phyloP scores from a whole-genome alignment of 208 protist genomes.

The Leishmania mexicana region DNA sequence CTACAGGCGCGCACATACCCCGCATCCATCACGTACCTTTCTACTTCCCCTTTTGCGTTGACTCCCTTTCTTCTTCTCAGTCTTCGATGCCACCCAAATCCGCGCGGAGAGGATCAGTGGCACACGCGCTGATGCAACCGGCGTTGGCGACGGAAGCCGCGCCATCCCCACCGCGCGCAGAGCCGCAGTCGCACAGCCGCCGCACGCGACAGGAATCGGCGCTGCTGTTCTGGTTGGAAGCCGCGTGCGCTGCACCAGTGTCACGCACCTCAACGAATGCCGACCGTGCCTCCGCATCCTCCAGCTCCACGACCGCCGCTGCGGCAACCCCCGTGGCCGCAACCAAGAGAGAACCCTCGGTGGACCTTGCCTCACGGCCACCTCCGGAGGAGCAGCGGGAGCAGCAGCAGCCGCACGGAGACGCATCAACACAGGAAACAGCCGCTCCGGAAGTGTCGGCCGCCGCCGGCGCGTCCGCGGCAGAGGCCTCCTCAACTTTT shows the following conservation, averaged over 20 bases:
- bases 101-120: background rate
- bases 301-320: background rate
- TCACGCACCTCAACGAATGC: background rate
- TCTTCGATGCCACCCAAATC: constrained; percentile 3
- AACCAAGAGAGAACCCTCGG: background rate
- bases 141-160: background rate
- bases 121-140: background rate
- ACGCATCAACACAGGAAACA: background rate
- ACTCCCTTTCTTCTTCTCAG: background rate
- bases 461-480: background rate
- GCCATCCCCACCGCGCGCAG: background rate
- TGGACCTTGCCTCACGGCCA: background rate
- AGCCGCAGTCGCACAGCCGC: background rate
- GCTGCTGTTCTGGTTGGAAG: constrained; percentile 38
- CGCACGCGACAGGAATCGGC: constrained; percentile 17
- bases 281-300: background rate
- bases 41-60: constrained; percentile 1
- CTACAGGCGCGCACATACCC: background rate
- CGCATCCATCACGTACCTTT: background rate
- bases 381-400: background rate
- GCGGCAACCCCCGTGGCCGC: background rate
- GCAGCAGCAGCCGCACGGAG: background rate
- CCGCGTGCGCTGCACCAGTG: constrained; percentile 12
- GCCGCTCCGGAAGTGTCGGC: background rate
- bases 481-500: background rate